Conservation (phyloP, 345 rosid genomes). For the Eucalyptus polybractea region DNA sequence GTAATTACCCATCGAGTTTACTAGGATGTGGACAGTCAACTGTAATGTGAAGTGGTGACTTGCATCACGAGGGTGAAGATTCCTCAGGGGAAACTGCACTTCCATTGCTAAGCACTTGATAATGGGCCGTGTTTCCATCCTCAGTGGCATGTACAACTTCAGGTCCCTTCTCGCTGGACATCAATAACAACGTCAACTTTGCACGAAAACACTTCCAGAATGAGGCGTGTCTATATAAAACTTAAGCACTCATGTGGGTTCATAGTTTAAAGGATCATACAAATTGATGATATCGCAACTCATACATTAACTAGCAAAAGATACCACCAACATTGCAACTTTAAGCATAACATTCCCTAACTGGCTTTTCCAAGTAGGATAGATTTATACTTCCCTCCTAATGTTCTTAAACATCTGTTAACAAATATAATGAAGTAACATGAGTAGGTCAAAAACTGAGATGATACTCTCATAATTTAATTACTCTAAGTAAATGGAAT, state of each 20-base stretch:
- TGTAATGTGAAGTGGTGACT: not conserved
- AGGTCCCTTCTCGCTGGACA: conserved; percentile 9
- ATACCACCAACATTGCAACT: not conserved
- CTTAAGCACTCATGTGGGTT: not conserved
- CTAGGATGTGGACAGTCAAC: not conserved
- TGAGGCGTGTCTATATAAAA: not conserved
- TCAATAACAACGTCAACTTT: not conserved
- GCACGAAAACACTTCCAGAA: not conserved
- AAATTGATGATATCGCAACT: not conserved
- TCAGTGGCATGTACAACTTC: not conserved
- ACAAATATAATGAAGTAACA: not conserved
- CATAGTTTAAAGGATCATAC: not conserved
- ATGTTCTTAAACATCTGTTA: not conserved
- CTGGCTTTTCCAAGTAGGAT: not conserved
- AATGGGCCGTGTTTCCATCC: not conserved
- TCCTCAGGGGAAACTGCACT: not conserved
- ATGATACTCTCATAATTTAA: not conserved
- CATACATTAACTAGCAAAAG: not conserved
- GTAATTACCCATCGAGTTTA: not conserved
- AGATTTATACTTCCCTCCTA: not conserved
- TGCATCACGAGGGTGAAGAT: not conserved
- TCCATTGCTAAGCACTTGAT: conserved; percentile 8
- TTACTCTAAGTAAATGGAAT: not conserved
- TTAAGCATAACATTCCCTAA: not conserved
- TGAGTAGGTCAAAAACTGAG: not conserved